These are phyloP conservation scores for Phytophthora pisi DNA, from an alignment of 352 stramenopile species.

Conservation along the genomic window DNA sequence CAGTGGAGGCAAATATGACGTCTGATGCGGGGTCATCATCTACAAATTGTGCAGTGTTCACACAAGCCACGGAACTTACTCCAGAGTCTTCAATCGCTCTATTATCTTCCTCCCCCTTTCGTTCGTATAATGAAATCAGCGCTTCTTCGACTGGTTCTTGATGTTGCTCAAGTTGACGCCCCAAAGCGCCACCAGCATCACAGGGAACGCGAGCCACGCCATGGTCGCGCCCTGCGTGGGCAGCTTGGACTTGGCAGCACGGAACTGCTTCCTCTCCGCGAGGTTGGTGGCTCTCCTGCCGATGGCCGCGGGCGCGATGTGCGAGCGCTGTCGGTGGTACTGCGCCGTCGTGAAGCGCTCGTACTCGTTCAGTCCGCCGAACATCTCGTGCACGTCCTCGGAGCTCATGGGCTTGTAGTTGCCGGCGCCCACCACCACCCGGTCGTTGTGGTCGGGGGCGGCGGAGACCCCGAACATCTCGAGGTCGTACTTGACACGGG, in stretches of 20 bases:
- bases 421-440: constrained; percentile 20
- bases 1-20: no score
- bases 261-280: constrained; percentile 71
- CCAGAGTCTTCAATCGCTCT: constrained; percentile 29
- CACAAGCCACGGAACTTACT: no score
- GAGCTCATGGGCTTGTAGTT: constrained; percentile 77
- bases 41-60: no score
- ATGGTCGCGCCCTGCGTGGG: constrained; percentile 65
- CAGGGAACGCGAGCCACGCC: constrained; percentile 66
- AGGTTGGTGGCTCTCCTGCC: constrained; percentile 66
- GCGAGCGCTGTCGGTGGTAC: constrained; percentile 65
- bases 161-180: constrained; percentile 66
- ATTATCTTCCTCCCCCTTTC: neutral
- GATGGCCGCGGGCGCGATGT: constrained; percentile 57
- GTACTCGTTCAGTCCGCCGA: constrained; percentile 69
- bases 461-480: constrained; percentile 70
- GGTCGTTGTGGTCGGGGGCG: constrained; percentile 42
- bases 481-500: constrained; percentile 71
- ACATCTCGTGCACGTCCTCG: constrained; percentile 77
- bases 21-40: no score
- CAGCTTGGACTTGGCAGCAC: constrained; percentile 55
- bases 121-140: constrained; percentile 27
- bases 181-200: constrained; percentile 60
- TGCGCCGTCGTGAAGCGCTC: constrained; percentile 82
- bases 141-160: constrained; percentile 55